A percentile compares a stretch with the other conserved stretches of the same genome.
phyloP scores from a whole-genome alignment of 2,329 filamentous ascomycete species.

The Pestalotiopsis sp. region DNA sequence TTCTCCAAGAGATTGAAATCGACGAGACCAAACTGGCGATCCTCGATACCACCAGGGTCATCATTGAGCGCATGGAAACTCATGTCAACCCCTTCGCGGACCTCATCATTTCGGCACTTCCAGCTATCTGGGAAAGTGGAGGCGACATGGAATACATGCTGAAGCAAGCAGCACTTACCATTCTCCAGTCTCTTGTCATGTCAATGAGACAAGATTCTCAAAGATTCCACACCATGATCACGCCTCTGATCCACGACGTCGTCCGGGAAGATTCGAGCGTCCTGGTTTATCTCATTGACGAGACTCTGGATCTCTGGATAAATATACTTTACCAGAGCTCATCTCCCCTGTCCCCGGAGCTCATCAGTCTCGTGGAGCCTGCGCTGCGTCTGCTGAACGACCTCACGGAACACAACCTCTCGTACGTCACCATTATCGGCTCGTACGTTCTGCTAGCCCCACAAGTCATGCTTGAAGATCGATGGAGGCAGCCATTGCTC shows the following conservation, averaged over 20 bases:
- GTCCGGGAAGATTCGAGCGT: slow-evolving; percentile 76
- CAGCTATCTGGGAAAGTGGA: slow-evolving; percentile 81
- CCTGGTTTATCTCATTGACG: slow-evolving; percentile 84
- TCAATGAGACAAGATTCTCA: slow-evolving; percentile 80
- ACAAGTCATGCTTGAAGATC: slow-evolving; percentile 63
- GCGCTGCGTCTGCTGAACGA: slow-evolving; percentile 69
- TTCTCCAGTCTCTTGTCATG: slow-evolving; percentile 82
- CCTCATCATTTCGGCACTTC: slow-evolving; percentile 78
- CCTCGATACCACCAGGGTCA: slow-evolving; percentile 79
- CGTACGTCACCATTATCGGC: slow-evolving; percentile 67
- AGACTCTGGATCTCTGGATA: slow-evolving; percentile 88
- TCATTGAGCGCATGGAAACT: slow-evolving; percentile 81
- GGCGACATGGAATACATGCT: slow-evolving; percentile 83
- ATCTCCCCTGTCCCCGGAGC: slow-evolving; percentile 60
- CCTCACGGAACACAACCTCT: slow-evolving; percentile 64
- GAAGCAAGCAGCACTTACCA: slow-evolving; percentile 89
- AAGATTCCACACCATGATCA: slow-evolving; percentile 76
- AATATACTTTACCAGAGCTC: slow-evolving; percentile 71
- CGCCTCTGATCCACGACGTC: slow-evolving; percentile 81
- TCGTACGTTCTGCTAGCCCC: slow-evolving; percentile 74
- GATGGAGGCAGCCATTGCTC: slow-evolving; percentile 52
- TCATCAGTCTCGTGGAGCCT: slow-evolving; percentile 65
- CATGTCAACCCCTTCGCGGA: slow-evolving; percentile 72
- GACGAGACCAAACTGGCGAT: slow-evolving; percentile 91
- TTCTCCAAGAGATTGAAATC: slow-evolving; percentile 79